Conservation (phyloP, 2,329 filamentous ascomycete species). For the Pseudocercospora musae region DNA sequence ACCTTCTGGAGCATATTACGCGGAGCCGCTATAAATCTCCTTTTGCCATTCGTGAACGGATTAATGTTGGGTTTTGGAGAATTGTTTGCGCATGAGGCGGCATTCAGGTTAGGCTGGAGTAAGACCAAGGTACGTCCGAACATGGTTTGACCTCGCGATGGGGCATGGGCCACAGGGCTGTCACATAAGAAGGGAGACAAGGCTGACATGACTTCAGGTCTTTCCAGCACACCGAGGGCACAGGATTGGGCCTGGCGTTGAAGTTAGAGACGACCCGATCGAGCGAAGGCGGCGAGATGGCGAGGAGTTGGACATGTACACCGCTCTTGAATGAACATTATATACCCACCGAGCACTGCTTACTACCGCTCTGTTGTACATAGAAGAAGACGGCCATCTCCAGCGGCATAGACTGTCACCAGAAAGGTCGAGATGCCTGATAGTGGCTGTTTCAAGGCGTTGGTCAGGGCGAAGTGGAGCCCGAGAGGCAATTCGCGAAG, state of each 20-base stretch:
- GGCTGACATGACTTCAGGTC: slow-evolving; percentile 41
- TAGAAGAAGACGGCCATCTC: slow-evolving; percentile 4
- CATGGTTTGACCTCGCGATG: neutral
- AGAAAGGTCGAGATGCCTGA: neutral
- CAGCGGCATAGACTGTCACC: slow-evolving; percentile 1
- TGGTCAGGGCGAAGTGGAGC: neutral
- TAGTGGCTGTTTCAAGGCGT: neutral
- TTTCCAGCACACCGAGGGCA: slow-evolving; percentile 60
- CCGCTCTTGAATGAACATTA: slow-evolving; percentile 60
- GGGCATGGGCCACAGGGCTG: neutral
- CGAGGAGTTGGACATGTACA: slow-evolving; percentile 61
- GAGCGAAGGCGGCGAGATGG: slow-evolving; percentile 51
- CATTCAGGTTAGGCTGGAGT: slow-evolving; percentile 89
- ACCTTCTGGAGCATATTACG: slow-evolving; percentile 81
- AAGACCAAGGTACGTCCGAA: slow-evolving; percentile 73
- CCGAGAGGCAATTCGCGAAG: neutral
- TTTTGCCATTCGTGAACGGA: slow-evolving; percentile 93
- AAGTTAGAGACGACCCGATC: slow-evolving; percentile 66
- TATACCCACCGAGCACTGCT: neutral
- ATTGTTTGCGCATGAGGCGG: slow-evolving; percentile 91
- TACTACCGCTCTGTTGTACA: slow-evolving; percentile 8
- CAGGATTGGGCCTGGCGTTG: slow-evolving; percentile 76
- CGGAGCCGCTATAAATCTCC: slow-evolving; percentile 90
- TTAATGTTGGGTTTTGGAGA: slow-evolving; percentile 98
- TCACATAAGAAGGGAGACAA: neutral